Conservation (phyloP, 306 rosid genomes). For the Malus orientalis region DNA sequence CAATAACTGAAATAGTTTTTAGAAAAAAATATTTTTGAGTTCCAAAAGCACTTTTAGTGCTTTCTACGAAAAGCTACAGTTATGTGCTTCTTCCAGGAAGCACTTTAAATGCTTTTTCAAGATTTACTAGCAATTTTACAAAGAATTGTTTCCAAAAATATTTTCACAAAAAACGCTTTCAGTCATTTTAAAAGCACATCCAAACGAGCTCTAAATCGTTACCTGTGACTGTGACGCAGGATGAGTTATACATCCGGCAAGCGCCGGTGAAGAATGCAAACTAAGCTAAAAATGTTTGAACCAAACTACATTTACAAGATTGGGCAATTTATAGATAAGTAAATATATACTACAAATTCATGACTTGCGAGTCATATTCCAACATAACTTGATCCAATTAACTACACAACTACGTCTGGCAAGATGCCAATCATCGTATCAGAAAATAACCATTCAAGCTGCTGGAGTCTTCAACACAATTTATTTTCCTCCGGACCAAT, state of each 20-base stretch:
- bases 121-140: no score
- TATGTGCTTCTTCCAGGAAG: no score
- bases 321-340: no score
- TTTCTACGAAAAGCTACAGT: no score
- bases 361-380: not conserved
- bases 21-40: no score
- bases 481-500: constrained; percentile 14
- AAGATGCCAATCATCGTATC: constrained; percentile 17
- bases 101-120: no score
- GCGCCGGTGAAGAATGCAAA: not conserved
- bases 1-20: no score
- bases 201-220: not conserved
- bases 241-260: not conserved
- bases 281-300: not conserved
- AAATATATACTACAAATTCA: no score
- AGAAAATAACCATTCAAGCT: not conserved
- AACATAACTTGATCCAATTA: constrained; percentile 1
- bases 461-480: constrained; percentile 1
- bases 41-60: no score
- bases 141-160: no score
- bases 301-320: not conserved
- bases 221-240: not conserved
- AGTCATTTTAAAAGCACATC: no score
- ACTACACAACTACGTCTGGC: constrained; percentile 18
- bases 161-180: no score